Percentiles rank a stretch among this genome's conserved stretches.
phyloP scores from a whole-genome alignment of 176 grass and related monocot species.

The Triticum dicoccoides region DNA sequence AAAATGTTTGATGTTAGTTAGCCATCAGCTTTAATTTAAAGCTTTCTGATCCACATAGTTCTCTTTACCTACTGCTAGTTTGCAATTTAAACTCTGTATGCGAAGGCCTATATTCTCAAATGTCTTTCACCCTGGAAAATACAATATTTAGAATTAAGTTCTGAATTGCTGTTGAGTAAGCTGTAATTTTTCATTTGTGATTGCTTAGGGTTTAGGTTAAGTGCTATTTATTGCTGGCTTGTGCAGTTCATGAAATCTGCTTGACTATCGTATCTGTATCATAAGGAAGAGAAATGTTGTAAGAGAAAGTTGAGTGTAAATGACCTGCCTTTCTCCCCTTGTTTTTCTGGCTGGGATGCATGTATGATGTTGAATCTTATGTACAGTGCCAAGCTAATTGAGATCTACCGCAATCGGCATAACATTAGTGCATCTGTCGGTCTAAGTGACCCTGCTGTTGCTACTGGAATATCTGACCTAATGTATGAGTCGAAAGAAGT shows the following conservation, averaged over 20 bases:
- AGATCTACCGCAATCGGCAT: slow-evolving; percentile 95
- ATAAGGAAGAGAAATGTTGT: background rate
- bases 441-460: slow-evolving; percentile 93
- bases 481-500: slow-evolving; percentile 85
- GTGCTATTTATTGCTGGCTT: background rate
- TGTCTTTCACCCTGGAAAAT: slow-evolving; percentile 2
- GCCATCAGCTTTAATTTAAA: background rate
- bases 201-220: background rate
- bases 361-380: slow-evolving; percentile 30
- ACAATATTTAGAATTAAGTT: background rate
- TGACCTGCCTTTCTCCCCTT: background rate
- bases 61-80: background rate
- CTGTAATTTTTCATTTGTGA: background rate
- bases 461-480: slow-evolving; percentile 94
- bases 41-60: background rate
- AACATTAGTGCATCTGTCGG: slow-evolving; percentile 85
- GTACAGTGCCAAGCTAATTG: slow-evolving; percentile 86
- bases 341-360: background rate
- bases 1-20: slow-evolving; percentile 2
- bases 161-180: background rate
- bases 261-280: background rate
- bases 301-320: slow-evolving; percentile 12
- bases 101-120: background rate
- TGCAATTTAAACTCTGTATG: background rate
- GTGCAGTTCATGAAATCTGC: background rate